A percentile compares a stretch with the other conserved stretches of the same genome.
Conservation (phyloP, 2,329 filamentous ascomycete species). For the Aureobasidium sp. region DNA sequence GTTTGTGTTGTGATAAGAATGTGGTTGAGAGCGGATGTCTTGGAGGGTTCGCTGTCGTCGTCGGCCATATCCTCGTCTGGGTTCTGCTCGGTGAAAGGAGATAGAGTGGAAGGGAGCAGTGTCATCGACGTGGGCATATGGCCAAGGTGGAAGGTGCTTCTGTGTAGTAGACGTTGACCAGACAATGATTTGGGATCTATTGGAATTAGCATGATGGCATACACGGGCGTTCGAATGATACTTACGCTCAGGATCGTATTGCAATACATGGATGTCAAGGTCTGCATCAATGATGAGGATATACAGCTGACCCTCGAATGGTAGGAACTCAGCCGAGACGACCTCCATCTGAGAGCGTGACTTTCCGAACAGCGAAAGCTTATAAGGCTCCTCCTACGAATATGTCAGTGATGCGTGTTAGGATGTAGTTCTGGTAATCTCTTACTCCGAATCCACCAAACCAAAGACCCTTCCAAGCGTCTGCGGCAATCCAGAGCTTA, state of each 20-base stretch:
- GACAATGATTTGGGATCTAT: slow-evolving; percentile 93
- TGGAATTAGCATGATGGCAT: neutral
- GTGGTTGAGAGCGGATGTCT: slow-evolving; percentile 41
- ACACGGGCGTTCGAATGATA: slow-evolving; percentile 25
- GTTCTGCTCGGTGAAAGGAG: slow-evolving; percentile 48
- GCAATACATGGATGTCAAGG: slow-evolving; percentile 86
- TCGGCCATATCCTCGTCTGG: slow-evolving; percentile 23
- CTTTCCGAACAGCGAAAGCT: slow-evolving; percentile 93
- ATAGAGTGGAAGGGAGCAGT: slow-evolving; percentile 73
- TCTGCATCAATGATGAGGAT: slow-evolving; percentile 87
- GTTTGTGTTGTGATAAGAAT: slow-evolving; percentile 79
- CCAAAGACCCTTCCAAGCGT: slow-evolving; percentile 95
- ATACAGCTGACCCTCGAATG: slow-evolving; percentile 83
- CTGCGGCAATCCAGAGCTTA: slow-evolving; percentile 87
- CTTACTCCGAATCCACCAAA: slow-evolving; percentile 88
- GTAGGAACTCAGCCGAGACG: slow-evolving; percentile 86
- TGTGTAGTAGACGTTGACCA: slow-evolving; percentile 86
- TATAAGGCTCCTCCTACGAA: slow-evolving; percentile 88
- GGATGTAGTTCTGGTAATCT: neutral
- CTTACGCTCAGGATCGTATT: slow-evolving; percentile 95
- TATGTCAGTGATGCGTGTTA: neutral
- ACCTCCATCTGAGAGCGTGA: slow-evolving; percentile 82
- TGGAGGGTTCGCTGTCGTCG: slow-evolving; percentile 32
- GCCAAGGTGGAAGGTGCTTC: slow-evolving; percentile 88
- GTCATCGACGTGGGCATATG: slow-evolving; percentile 80